Percentiles rank a stretch among this genome's conserved stretches.
phyloP scores from a whole-genome alignment of 2,329 filamentous ascomycete genomes.

The Capronia coronata region DNA sequence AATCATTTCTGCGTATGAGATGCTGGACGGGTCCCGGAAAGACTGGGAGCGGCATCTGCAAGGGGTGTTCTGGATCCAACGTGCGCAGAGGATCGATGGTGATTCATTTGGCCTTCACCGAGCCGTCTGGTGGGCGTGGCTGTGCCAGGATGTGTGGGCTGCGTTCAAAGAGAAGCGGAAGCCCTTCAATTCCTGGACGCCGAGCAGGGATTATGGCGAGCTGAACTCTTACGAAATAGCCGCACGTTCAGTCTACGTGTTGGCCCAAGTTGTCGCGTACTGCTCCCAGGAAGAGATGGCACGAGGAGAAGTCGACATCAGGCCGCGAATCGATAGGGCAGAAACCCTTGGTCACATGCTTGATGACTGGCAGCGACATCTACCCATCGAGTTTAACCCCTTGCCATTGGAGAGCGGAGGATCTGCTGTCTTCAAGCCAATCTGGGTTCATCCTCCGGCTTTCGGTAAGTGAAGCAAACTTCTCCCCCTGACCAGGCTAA shows the following conservation, averaged over 20 bases:
- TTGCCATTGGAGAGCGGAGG: conserved; percentile 21
- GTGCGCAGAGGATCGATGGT: conserved; percentile 56
- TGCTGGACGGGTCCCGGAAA: conserved; percentile 46
- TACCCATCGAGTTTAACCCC: conserved; percentile 30
- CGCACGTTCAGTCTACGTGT: conserved; percentile 48
- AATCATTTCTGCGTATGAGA: conserved; percentile 53
- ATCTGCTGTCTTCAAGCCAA: conserved; percentile 20
- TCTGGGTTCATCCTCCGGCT: conserved; percentile 29
- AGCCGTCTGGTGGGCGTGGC: conserved; percentile 61
- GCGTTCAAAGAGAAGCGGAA: conserved; percentile 54
- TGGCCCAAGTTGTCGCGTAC: conserved; percentile 38
- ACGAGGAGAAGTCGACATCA: neutral
- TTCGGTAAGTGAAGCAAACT: conserved; percentile 21
- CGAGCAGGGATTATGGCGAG: conserved; percentile 43
- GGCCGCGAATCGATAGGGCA: neutral
- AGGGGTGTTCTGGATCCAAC: conserved; percentile 60
- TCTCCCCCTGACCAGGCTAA: neutral
- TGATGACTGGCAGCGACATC: conserved; percentile 29
- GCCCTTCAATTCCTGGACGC: conserved; percentile 54
- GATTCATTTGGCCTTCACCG: conserved; percentile 52
- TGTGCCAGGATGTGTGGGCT: conserved; percentile 61
- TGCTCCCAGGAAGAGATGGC: conserved; percentile 3
- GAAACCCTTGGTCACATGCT: conserved; percentile 20
- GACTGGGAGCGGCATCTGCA: conserved; percentile 59
- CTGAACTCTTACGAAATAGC: conserved; percentile 52